These are phyloP conservation scores for Colletotrichum limetticola DNA, from an alignment of 2,329 filamentous ascomycete species.

Conservation along the genomic window DNA sequence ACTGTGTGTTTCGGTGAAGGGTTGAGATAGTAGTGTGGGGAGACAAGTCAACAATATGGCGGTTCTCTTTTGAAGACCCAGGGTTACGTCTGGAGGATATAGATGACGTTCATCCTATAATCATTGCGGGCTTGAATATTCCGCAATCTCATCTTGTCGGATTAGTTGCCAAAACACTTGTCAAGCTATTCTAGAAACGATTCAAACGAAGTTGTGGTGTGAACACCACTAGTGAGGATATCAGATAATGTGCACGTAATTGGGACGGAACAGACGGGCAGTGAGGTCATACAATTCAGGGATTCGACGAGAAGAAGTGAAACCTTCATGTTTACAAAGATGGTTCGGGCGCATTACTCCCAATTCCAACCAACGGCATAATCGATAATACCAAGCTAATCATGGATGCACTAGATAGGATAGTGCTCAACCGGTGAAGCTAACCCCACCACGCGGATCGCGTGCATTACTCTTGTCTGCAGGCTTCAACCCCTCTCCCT, in stretches of 20 bases:
- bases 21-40: neutral
- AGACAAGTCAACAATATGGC: too few relatives aligned
- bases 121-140: neutral
- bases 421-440: slow-evolving; percentile 9
- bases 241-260: neutral
- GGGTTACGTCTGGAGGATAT: neutral
- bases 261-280: neutral
- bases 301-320: neutral
- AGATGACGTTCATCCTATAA: neutral
- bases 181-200: neutral
- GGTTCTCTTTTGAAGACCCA: neutral
- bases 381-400: neutral
- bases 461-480: neutral
- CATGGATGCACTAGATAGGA: slow-evolving; percentile 15
- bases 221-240: neutral
- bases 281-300: neutral
- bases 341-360: neutral
- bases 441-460: slow-evolving; percentile 1
- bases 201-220: neutral
- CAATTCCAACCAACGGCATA: neutral
- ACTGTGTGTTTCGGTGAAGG: neutral
- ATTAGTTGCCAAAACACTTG: neutral
- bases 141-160: neutral
- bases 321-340: neutral
- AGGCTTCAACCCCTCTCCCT: neutral